phyloP scores from a whole-genome alignment of 2,329 filamentous ascomycete genomes.

The Fusarium sp. region DNA sequence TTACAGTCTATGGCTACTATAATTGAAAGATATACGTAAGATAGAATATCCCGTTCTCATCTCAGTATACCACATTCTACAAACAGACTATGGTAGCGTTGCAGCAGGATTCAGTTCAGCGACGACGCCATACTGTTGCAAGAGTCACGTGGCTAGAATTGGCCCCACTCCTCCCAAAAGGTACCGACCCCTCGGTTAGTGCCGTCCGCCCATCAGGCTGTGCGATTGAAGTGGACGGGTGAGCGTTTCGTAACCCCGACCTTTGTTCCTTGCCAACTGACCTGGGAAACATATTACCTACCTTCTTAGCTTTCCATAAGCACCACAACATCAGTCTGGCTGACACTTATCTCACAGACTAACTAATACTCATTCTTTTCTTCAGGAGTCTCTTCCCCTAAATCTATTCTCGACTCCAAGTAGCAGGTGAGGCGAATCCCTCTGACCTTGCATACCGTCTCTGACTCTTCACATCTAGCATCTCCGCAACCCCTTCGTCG shows the following conservation, averaged over 20 bases:
- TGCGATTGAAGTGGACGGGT: constrained; percentile 40
- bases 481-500: constrained; percentile 12
- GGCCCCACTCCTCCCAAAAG: constrained; percentile 38
- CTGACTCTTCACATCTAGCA: constrained; percentile 31
- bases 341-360: constrained; percentile 11
- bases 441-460: constrained; percentile 9
- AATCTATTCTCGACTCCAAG: neutral
- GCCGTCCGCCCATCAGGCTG: constrained; percentile 44
- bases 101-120: neutral
- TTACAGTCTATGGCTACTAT: neutral
- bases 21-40: neutral
- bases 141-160: constrained; percentile 38
- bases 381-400: neutral
- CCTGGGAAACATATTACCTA: constrained; percentile 9
- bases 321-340: constrained; percentile 22
- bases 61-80: too few species aligned
- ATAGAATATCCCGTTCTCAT: neutral
- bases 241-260: constrained; percentile 41
- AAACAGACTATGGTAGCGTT: neutral
- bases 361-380: neutral
- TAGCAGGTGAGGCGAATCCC: constrained; percentile 31
- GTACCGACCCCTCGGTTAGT: constrained; percentile 51
- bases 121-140: neutral
- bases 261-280: constrained; percentile 32
- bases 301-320: constrained; percentile 24